A percentile compares a stretch with the other conserved stretches of the same genome.
These are phyloP conservation scores for Lyophyllum semitale DNA, from an alignment of 768 basidiomycete genomes.

Conservation along the genomic window DNA sequence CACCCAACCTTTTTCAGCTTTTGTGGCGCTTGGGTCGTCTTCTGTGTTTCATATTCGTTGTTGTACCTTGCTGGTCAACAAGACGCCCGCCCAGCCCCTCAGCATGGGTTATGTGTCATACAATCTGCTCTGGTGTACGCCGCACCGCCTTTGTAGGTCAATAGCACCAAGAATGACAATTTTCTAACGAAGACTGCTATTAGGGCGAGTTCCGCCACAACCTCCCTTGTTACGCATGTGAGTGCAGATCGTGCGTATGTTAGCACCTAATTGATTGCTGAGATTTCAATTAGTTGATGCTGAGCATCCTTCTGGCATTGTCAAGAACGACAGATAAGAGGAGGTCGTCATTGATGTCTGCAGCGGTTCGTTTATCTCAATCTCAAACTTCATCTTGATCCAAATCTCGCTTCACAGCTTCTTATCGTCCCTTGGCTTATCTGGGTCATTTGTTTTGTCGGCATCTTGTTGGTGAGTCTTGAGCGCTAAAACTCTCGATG, in stretches of 20 bases:
- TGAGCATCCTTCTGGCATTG: conserved; percentile 29
- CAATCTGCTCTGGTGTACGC: conserved; percentile 35
- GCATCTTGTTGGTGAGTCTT: conserved; percentile 25
- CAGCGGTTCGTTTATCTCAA: conserved; percentile 15
- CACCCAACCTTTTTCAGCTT: conserved; percentile 38
- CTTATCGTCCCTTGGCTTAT: conserved; percentile 28
- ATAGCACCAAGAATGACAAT: background rate
- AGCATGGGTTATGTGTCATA: conserved; percentile 25
- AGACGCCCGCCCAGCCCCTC: conserved; percentile 15
- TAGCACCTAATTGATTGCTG: background rate
- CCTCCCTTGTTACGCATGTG: conserved; percentile 29
- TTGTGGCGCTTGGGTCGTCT: conserved; percentile 36
- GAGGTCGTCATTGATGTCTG: conserved; percentile 12
- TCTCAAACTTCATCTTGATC: background rate
- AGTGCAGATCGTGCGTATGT: background rate
- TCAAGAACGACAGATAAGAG: conserved; percentile 22
- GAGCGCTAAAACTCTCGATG: background rate
- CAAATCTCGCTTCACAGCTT: conserved; percentile 15
- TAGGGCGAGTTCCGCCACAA: conserved; percentile 27
- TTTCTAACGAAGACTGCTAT: background rate
- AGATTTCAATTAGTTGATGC: conserved; percentile 21
- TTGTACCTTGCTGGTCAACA: conserved; percentile 35
- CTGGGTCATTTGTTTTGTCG: conserved; percentile 26
- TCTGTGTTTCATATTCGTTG: conserved; percentile 34
- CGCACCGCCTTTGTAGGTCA: conserved; percentile 33